phyloP scores from a whole-genome alignment of 768 basidiomycete genomes.

The Gautieria morchelliformis region DNA sequence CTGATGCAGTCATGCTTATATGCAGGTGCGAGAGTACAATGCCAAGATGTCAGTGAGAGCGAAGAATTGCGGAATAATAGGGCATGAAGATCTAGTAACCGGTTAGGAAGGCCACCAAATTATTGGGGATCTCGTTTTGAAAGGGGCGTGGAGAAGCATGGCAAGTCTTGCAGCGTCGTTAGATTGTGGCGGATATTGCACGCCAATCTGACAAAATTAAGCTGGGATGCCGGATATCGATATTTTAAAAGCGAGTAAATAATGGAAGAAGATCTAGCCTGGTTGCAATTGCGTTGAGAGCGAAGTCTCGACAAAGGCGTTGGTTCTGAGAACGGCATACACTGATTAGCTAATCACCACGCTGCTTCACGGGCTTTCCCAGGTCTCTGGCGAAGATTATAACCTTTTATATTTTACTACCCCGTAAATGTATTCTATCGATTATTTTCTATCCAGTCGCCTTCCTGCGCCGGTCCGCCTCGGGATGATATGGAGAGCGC shows the following conservation, averaged over 20 bases:
- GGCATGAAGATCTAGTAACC: background rate
- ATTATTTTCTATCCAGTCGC: constrained; percentile 9
- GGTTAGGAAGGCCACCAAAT: background rate
- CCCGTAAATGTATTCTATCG: background rate
- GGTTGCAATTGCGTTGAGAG: background rate
- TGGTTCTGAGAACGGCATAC: background rate
- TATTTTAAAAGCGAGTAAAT: background rate
- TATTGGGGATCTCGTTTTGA: too few species aligned
- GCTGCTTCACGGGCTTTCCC: background rate
- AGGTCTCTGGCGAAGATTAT: background rate
- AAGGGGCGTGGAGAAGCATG: too few species aligned
- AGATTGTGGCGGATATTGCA: too few species aligned
- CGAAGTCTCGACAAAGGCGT: background rate
- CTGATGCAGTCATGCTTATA: too few species aligned
- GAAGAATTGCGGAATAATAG: background rate
- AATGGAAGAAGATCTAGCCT: background rate
- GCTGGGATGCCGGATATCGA: too few species aligned
- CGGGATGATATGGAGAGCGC: constrained; percentile 1
- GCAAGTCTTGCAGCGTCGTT: too few species aligned
- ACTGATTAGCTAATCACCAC: background rate
- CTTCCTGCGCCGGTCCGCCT: constrained; percentile 9
- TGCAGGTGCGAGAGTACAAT: too few species aligned
- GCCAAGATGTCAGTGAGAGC: background rate
- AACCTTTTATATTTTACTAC: background rate
- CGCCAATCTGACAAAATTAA: too few species aligned